Evolutionary conservation across 768 basidiomycete genomes (phyloP).

Genomic region (Calvatia gigantea): DNA sequence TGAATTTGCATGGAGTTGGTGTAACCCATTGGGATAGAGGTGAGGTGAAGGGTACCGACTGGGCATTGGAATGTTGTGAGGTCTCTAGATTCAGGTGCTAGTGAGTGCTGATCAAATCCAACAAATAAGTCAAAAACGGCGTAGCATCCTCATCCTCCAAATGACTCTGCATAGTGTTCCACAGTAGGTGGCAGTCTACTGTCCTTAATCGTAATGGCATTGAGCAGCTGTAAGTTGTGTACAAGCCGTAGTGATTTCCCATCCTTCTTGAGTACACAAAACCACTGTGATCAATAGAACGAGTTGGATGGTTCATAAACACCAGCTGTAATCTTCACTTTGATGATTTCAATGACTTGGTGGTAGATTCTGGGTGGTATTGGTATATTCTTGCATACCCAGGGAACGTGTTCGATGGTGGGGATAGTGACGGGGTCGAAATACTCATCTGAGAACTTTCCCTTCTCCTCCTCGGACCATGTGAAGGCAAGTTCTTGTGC

Average conservation of each 20-base stretch:
- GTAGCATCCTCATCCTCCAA: slow-evolving; percentile 27
- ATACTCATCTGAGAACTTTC: slow-evolving; percentile 28
- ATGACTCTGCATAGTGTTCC: slow-evolving; percentile 29
- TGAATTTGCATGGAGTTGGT: slow-evolving; percentile 35
- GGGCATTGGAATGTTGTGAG: slow-evolving; percentile 38
- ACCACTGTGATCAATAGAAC: slow-evolving; percentile 38
- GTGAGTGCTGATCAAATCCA: slow-evolving; percentile 28
- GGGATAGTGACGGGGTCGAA: slow-evolving; percentile 31
- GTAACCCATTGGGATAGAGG: slow-evolving; percentile 33
- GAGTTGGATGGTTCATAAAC: slow-evolving; percentile 37
- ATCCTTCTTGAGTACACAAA: slow-evolving; percentile 37
- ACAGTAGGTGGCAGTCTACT: slow-evolving; percentile 28
- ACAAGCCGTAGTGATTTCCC: slow-evolving; percentile 29
- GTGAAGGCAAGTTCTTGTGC: slow-evolving; percentile 31
- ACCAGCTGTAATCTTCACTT: slow-evolving; percentile 31
- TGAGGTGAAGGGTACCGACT: slow-evolving; percentile 27
- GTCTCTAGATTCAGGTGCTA: slow-evolving; percentile 19
- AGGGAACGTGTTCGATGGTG: slow-evolving; percentile 29
- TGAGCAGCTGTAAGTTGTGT: slow-evolving; percentile 34
- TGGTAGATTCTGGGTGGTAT: slow-evolving; percentile 27
- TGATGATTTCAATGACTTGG: slow-evolving; percentile 28
- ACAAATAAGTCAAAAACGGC: slow-evolving; percentile 24
- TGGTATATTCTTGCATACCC: slow-evolving; percentile 26
- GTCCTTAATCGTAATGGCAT: slow-evolving; percentile 32
- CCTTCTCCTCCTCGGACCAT: slow-evolving; percentile 33